phyloP scores from a whole-genome alignment of 768 basidiomycete genomes.

The Calocybe cyanea region DNA sequence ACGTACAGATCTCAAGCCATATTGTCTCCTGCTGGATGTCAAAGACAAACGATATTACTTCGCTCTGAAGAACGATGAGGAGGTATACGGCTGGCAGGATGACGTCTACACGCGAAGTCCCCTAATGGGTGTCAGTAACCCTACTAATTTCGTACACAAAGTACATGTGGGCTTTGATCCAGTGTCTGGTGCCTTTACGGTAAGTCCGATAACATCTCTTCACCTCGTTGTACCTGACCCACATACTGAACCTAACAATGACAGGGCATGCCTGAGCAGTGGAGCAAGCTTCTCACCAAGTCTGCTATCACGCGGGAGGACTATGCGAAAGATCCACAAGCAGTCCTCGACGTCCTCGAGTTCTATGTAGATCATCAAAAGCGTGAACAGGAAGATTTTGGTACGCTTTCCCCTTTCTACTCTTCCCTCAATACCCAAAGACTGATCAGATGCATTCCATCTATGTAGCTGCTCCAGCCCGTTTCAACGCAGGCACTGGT shows the following conservation, averaged over 20 bases:
- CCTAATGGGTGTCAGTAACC: slow-evolving; percentile 88
- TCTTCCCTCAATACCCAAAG: slow-evolving; percentile 16
- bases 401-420: slow-evolving; percentile 25
- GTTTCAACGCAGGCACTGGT: slow-evolving; percentile 91
- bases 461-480: slow-evolving; percentile 52
- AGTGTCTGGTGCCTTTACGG: slow-evolving; percentile 89
- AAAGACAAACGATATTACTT: slow-evolving; percentile 80
- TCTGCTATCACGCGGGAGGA: slow-evolving; percentile 98
- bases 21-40: slow-evolving; percentile 84
- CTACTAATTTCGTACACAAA: slow-evolving; percentile 98
- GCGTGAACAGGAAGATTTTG: slow-evolving; percentile 73
- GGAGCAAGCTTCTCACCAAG: slow-evolving; percentile 95
- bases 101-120: slow-evolving; percentile 92
- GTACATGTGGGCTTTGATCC: slow-evolving; percentile 98
- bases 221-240: slow-evolving; percentile 1
- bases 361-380: slow-evolving; percentile 99
- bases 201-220: slow-evolving; percentile 34
- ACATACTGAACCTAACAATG: slow-evolving; percentile 4
- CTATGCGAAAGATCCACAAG: slow-evolving; percentile 94
- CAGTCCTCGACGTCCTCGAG: slow-evolving; percentile 94
- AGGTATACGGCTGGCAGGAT: slow-evolving; percentile 98
- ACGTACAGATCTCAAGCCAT: slow-evolving; percentile 91
- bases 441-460: slow-evolving; percentile 12
- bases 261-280: slow-evolving; percentile 95
- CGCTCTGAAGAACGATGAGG: slow-evolving; percentile 89